Conservation (phyloP, 441 rosid species). For the Erodium texanum region DNA sequence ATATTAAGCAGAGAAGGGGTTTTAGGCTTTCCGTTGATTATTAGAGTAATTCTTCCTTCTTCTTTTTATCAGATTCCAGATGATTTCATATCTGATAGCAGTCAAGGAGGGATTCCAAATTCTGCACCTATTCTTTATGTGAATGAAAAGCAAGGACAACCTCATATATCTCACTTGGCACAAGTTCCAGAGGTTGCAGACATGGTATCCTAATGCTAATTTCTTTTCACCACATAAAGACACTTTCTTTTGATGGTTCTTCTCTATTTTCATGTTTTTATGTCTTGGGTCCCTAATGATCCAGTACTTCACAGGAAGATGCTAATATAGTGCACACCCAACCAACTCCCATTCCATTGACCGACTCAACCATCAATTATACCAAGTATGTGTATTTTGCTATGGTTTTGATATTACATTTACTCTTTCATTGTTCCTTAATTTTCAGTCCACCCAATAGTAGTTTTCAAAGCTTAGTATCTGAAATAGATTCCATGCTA, state of each 20-base stretch:
- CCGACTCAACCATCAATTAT: constrained; percentile 31
- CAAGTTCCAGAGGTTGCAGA: constrained; percentile 27
- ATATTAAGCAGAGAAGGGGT: constrained; percentile 7
- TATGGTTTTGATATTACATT: neutral
- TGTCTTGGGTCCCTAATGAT: neutral
- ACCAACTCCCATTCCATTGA: constrained; percentile 13
- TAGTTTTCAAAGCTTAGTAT: neutral
- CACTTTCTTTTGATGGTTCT: neutral
- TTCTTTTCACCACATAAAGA: neutral
- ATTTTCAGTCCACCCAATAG: neutral
- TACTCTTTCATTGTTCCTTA: neutral
- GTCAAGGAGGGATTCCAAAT: constrained; percentile 45
- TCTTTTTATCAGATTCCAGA: constrained; percentile 64
- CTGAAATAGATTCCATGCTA: neutral
- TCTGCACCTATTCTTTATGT: constrained; percentile 17
- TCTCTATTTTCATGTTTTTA: neutral
- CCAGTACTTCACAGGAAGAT: neutral
- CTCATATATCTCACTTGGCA: constrained; percentile 21
- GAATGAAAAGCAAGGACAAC: constrained; percentile 15
- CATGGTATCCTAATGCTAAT: constrained; percentile 2
- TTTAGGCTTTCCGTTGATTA: neutral
- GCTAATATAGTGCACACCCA: neutral
- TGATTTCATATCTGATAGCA: constrained; percentile 41
- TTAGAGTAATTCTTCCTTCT: constrained; percentile 13
- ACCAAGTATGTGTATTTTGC: constrained; percentile 32